These are phyloP conservation scores for Chlorella vulgaris DNA, from an alignment of 139 green algal species.

Conservation along the genomic window DNA sequence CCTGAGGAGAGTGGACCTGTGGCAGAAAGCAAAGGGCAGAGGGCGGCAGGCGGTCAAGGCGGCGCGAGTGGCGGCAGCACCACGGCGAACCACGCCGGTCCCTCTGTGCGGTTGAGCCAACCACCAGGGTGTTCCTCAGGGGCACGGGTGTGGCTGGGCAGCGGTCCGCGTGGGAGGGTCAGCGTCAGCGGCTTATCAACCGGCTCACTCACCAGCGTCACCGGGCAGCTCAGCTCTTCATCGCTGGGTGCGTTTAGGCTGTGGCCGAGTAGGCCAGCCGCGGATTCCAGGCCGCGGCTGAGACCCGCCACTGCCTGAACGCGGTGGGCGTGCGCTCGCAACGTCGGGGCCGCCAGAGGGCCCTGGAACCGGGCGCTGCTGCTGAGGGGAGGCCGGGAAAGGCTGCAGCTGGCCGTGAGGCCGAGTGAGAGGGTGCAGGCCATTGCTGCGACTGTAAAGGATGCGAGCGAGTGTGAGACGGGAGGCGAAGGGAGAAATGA, in stretches of 20 bases:
- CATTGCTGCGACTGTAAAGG: neutral
- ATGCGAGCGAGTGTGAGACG: neutral
- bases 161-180: neutral
- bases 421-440: neutral
- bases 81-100: neutral
- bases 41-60: neutral
- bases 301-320: slow-evolving; percentile 10
- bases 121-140: neutral
- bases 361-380: neutral
- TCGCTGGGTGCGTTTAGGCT: slow-evolving; percentile 16
- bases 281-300: neutral
- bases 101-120: neutral
- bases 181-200: neutral
- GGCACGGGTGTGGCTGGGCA: neutral
- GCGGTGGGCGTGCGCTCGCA: neutral
- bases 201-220: neutral
- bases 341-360: neutral
- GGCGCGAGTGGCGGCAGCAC: neutral
- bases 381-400: neutral
- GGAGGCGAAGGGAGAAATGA: neutral
- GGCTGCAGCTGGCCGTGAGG: slow-evolving; percentile 3
- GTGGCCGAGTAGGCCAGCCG: neutral
- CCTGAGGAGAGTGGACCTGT: slow-evolving; percentile 47
- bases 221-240: neutral
- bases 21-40: neutral